A percentile compares a stretch with the other conserved stretches of the same genome.
phyloP scores from a whole-genome alignment of 2,329 filamentous ascomycete genomes.

The Diaporthe sp. region DNA sequence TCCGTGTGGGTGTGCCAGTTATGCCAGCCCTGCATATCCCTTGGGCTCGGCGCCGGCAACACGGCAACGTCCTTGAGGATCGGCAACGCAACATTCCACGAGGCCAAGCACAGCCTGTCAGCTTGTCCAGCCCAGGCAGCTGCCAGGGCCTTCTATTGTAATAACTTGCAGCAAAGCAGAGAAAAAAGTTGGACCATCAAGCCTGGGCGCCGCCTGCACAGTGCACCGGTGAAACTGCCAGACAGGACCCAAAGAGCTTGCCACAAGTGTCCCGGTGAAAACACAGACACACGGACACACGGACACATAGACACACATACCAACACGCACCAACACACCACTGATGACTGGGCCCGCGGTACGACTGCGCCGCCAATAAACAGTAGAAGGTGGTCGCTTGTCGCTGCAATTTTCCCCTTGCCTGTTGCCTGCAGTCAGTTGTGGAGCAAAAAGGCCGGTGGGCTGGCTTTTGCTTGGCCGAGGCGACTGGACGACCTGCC shows the following conservation, averaged over 20 bases:
- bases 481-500: neutral
- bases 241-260: neutral
- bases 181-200: neutral
- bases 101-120: neutral
- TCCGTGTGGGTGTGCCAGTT: neutral
- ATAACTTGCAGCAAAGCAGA: neutral
- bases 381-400: neutral
- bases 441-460: neutral
- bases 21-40: constrained; percentile 12
- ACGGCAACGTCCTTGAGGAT: constrained; percentile 19
- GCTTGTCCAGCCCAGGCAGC: neutral
- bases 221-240: neutral
- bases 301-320: neutral
- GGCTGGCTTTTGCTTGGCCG: constrained; percentile 20
- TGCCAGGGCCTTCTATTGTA: neutral
- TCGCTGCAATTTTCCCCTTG: neutral
- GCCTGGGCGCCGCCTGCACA: neutral
- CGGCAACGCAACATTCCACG: constrained; percentile 9
- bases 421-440: neutral
- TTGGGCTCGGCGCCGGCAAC: constrained; percentile 7
- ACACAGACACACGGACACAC: neutral
- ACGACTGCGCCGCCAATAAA: neutral
- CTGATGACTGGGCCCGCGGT: neutral
- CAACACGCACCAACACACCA: constrained; percentile 2
- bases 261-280: neutral